These are phyloP conservation scores for Emergomyces pasteurianus DNA, from an alignment of 2,329 filamentous ascomycete genomes.

Conservation along the genomic window DNA sequence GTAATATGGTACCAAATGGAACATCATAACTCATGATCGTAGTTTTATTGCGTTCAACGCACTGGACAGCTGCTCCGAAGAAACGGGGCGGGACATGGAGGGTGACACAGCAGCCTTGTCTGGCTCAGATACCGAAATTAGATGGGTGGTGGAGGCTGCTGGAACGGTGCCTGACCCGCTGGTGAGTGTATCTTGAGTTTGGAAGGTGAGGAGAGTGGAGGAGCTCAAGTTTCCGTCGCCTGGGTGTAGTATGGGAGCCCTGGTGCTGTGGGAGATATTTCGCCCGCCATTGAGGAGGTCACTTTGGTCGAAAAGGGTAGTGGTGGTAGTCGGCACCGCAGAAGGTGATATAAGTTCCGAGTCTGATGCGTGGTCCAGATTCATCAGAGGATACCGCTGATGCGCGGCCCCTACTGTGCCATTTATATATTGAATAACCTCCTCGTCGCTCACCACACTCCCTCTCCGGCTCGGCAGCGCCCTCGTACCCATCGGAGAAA, in stretches of 20 bases:
- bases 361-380: neutral
- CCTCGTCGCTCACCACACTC: neutral
- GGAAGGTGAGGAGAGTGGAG: constrained; percentile 6
- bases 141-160: neutral
- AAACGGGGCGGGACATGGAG: neutral
- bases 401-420: neutral
- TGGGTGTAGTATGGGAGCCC: neutral
- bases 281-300: neutral
- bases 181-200: constrained; percentile 1
- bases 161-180: neutral
- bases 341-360: neutral
- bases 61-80: neutral
- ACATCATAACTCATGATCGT: neutral
- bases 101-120: neutral
- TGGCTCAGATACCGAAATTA: constrained; percentile 17
- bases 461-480: constrained; percentile 5
- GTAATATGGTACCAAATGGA: neutral
- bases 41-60: neutral
- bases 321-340: neutral
- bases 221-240: constrained; percentile 5
- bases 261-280: neutral
- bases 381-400: neutral
- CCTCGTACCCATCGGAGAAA: constrained; percentile 23
- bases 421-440: neutral
- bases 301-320: no score